Conservation (phyloP, 1,284 basidiomycete genomes). For the Papiliotrema terrestris region DNA sequence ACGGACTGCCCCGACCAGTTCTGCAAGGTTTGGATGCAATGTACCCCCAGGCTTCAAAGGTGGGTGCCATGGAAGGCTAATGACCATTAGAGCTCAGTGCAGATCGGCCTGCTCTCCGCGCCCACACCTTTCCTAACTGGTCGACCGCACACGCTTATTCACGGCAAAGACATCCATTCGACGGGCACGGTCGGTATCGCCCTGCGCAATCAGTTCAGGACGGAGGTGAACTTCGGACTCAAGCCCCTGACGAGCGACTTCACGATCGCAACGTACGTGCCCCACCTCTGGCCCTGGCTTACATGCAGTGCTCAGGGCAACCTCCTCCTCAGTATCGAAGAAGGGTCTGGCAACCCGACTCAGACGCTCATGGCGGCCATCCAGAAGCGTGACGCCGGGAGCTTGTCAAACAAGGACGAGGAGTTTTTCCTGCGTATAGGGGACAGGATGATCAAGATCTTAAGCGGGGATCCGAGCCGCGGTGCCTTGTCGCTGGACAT, state of each 20-base stretch:
- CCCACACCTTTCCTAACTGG: conserved; percentile 84
- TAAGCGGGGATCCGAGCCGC: conserved; percentile 72
- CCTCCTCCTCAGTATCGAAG: conserved; percentile 61
- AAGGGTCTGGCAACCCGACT: conserved; percentile 60
- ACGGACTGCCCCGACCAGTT: conserved; percentile 31
- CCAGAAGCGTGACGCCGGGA: conserved; percentile 33
- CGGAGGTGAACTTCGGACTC: conserved; percentile 56
- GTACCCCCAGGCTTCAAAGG: conserved; percentile 58
- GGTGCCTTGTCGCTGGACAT: conserved; percentile 70
- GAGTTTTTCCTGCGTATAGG: conserved; percentile 58
- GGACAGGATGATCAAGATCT: conserved; percentile 51
- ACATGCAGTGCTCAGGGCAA: conserved; percentile 68
- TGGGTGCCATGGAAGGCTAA: conserved; percentile 30
- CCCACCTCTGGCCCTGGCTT: neutral
- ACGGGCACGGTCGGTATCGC: conserved; percentile 73
- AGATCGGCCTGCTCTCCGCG: conserved; percentile 70
- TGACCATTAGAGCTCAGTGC: neutral
- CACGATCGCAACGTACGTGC: conserved; percentile 58
- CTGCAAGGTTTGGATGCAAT: conserved; percentile 21
- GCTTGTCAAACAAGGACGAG: conserved; percentile 59
- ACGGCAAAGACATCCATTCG: conserved; percentile 58
- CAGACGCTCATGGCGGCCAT: conserved; percentile 64
- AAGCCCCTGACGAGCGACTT: conserved; percentile 56
- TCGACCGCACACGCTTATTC: conserved; percentile 70
- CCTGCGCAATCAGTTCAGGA: conserved; percentile 45